Evolutionary conservation across 305 asterid genomes (phyloP).

Genomic region (Euphrasia arctica): DNA sequence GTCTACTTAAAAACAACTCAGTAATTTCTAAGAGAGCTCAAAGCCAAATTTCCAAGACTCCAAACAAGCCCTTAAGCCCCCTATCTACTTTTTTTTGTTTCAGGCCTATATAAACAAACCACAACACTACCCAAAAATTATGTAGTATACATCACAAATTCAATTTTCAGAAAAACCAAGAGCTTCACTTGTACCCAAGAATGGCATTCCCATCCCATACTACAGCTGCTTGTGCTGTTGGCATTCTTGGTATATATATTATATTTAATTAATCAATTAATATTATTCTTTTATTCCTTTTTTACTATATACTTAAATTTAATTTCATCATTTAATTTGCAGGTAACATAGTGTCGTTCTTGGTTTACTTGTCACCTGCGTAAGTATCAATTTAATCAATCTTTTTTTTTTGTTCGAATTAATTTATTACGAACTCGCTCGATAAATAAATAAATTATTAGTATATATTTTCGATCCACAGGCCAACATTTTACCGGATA

Average conservation of each 20-base stretch:
- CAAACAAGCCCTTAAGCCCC: neutral
- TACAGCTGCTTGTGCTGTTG: slow-evolving; percentile 44
- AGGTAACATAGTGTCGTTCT: slow-evolving; percentile 77
- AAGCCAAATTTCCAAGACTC: neutral
- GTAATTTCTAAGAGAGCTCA: neutral
- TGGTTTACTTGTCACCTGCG: slow-evolving; percentile 81
- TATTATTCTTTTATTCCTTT: neutral
- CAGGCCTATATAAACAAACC: slow-evolving; percentile 27
- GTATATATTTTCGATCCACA: slow-evolving; percentile 16
- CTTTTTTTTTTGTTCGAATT: neutral
- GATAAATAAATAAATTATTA: neutral
- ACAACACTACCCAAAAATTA: neutral
- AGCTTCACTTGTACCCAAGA: slow-evolving; percentile 32
- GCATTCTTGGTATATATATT: slow-evolving; percentile 63
- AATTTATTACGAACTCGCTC: neutral
- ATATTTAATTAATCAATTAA: slow-evolving; percentile 6
- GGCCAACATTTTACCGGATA: slow-evolving; percentile 64
- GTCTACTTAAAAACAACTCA: no score
- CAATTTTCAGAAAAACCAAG: slow-evolving; percentile 26
- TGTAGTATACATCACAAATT: no score
- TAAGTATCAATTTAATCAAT: slow-evolving; percentile 8
- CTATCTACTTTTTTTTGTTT: neutral
- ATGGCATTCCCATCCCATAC: slow-evolving; percentile 34
- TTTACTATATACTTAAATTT: no score
- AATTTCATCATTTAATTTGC: neutral